Conservation (phyloP, 768 basidiomycete species). For the Crepidotus variabilis region DNA sequence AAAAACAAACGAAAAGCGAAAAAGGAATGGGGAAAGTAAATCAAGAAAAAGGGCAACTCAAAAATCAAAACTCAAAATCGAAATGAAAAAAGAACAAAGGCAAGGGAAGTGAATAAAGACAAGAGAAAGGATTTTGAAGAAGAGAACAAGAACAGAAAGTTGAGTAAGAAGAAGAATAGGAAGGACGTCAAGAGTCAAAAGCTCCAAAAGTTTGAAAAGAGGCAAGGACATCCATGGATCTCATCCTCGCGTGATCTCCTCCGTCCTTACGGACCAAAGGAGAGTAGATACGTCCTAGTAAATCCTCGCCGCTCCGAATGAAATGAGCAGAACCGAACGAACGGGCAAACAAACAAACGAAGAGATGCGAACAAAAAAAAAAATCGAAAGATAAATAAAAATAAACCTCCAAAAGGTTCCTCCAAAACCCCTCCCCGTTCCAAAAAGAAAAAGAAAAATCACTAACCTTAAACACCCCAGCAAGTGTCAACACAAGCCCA, state of each 20-base stretch:
- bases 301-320: no score
- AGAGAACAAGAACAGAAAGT: no score
- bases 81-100: neutral
- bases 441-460: constrained; percentile 15
- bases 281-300: no score
- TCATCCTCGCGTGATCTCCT: no score
- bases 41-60: constrained; percentile 8
- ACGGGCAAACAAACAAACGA: no score
- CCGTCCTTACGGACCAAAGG: no score
- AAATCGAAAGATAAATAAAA: neutral
- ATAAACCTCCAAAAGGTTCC: neutral
- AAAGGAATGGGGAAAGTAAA: constrained; percentile 5
- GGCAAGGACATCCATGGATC: no score
- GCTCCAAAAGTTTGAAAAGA: neutral
- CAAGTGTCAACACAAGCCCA: constrained; percentile 86
- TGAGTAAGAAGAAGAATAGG: no score
- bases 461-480: constrained; percentile 85
- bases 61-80: constrained; percentile 10
- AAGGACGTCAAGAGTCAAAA: no score
- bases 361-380: neutral
- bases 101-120: no score
- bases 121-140: no score
- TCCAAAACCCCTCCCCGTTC: neutral
- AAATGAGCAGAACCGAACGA: no score
- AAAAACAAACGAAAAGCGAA: constrained; percentile 4